Evolutionary conservation across 805 yeast genomes (phyloP).

Genomic region (Cyberlindnera maritima): DNA sequence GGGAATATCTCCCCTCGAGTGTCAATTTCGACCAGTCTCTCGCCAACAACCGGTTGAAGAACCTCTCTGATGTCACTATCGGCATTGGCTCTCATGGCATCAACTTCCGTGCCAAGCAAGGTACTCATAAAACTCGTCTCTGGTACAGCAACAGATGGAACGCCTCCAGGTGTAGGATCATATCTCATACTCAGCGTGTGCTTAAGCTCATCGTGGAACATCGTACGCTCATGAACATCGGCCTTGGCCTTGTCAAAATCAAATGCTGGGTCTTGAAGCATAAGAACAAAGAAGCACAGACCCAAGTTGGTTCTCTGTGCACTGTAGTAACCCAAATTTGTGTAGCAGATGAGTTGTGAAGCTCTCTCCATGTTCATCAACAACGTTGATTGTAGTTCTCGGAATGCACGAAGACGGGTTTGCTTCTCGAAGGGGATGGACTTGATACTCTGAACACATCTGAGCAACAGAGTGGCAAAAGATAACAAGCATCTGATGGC

Average conservation of each 20-base stretch:
- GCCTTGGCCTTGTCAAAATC: conserved; percentile 17
- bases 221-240: neutral
- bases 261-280: conserved; percentile 16
- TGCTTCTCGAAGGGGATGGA: neutral
- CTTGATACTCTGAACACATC: conserved; percentile 5
- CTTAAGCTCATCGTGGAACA: neutral
- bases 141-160: conserved; percentile 21
- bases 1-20: neutral
- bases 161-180: too few relatives aligned
- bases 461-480: neutral
- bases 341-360: neutral
- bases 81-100: conserved; percentile 1
- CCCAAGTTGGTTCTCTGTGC: conserved; percentile 20
- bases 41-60: conserved; percentile 15
- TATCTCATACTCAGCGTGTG: neutral
- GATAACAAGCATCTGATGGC: neutral
- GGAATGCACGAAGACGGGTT: neutral
- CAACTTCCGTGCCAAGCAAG: conserved; percentile 15
- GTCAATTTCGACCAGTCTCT: neutral
- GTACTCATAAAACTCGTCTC: conserved; percentile 9
- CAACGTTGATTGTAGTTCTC: neutral
- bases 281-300: conserved; percentile 11
- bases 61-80: conserved; percentile 13
- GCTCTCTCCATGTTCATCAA: conserved; percentile 1
- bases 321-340: conserved; percentile 14